phyloP scores from a whole-genome alignment of 208 protist genomes.

The Leishmania mexicana region DNA sequence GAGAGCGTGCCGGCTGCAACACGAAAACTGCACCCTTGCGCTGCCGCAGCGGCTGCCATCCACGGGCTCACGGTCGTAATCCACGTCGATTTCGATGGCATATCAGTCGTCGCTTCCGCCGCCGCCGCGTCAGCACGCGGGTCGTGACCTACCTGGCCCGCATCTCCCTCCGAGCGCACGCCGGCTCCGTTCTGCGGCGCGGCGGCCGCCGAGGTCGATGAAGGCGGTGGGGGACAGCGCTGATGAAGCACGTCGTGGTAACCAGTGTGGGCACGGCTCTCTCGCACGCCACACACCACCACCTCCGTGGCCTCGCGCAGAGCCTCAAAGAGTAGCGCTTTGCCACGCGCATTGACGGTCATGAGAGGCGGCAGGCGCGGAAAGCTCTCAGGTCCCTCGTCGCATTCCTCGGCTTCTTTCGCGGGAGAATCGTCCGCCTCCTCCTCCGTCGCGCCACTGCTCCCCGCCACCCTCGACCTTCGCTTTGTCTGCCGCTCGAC shows the following conservation, averaged over 20 bases:
- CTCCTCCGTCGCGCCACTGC: neutral
- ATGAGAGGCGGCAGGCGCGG: conserved; percentile 2
- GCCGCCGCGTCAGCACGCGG: neutral
- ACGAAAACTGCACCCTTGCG: conserved; percentile 18
- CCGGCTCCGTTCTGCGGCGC: neutral
- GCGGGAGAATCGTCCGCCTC: neutral
- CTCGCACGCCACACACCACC: conserved; percentile 61
- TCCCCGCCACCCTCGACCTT: neutral
- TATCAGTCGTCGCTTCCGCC: neutral
- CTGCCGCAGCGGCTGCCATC: neutral
- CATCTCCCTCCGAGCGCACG: neutral
- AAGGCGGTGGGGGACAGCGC: conserved; percentile 7
- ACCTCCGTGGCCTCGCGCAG: conserved; percentile 56
- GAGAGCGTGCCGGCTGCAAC: conserved; percentile 25
- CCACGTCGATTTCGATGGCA: neutral
- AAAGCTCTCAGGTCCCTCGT: neutral
- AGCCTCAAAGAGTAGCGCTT: conserved; percentile 48
- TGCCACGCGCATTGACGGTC: conserved; percentile 26
- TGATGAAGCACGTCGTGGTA: conserved; percentile 59
- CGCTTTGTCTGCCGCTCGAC: neutral
- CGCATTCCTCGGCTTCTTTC: conserved; percentile 8
- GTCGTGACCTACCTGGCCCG: neutral
- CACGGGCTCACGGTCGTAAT: conserved; percentile 21
- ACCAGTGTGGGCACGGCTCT: conserved; percentile 56
- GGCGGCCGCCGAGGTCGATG: neutral